These are phyloP conservation scores for Albizia julibrissin DNA, from an alignment of 306 rosid genomes.

Conservation along the genomic window DNA sequence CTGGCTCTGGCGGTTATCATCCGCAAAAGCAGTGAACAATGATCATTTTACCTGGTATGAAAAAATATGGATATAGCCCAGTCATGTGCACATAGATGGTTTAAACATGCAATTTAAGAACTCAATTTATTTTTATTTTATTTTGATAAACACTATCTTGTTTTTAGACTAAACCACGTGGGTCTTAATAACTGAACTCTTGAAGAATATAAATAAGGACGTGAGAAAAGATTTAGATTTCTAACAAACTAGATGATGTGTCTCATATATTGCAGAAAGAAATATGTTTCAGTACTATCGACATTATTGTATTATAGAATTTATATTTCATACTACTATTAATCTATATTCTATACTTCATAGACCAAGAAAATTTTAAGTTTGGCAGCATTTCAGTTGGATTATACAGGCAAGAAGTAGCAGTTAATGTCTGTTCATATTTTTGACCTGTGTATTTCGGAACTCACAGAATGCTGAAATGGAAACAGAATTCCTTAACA, in stretches of 20 bases:
- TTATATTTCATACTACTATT: no score
- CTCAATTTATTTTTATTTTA: neutral
- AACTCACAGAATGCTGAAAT: slow-evolving; percentile 51
- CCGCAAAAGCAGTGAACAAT: neutral
- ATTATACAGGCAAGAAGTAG: slow-evolving; percentile 33
- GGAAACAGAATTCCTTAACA: slow-evolving; percentile 77
- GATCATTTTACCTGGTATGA: neutral
- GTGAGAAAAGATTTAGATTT: neutral
- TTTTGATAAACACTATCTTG: neutral
- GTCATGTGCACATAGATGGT: neutral
- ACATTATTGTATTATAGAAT: neutral
- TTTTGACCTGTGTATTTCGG: slow-evolving; percentile 40
- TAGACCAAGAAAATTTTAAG: neutral
- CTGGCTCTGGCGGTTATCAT: neutral
- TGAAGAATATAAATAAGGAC: neutral
- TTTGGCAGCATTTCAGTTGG: neutral
- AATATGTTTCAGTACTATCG: neutral
- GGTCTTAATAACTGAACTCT: neutral
- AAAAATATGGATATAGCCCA: neutral
- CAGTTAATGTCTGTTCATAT: slow-evolving; percentile 39
- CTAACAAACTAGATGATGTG: neutral
- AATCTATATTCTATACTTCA: neutral
- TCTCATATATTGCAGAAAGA: neutral
- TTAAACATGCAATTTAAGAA: neutral
- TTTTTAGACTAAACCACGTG: neutral